These are phyloP conservation scores for Combretum micranthum DNA, from an alignment of 345 rosid genomes.

Conservation along the genomic window DNA sequence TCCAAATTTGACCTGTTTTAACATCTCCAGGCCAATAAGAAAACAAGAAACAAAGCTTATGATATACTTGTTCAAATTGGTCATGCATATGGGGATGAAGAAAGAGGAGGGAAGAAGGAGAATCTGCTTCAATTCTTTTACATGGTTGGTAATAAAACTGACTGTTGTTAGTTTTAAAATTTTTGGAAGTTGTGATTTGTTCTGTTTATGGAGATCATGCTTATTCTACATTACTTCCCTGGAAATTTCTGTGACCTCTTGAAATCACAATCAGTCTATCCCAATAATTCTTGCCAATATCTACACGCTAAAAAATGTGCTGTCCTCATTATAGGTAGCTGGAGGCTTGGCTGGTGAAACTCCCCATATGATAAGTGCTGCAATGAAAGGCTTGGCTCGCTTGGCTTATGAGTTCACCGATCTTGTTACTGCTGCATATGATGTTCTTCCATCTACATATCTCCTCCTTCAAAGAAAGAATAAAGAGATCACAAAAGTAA, in stretches of 20 bases:
- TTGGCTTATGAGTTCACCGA: conserved; percentile 91
- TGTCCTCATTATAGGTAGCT: conserved; percentile 48
- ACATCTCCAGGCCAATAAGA: conserved; percentile 66
- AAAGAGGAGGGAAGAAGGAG: conserved; percentile 71
- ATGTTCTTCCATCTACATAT: conserved; percentile 81
- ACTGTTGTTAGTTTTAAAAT: neutral
- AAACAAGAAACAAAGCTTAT: conserved; percentile 90
- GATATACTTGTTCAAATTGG: conserved; percentile 93
- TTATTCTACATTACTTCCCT: too few relatives aligned
- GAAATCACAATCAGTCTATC: too few relatives aligned
- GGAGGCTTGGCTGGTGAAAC: conserved; percentile 89
- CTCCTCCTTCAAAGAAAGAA: conserved; percentile 83
- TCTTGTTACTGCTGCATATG: conserved; percentile 69
- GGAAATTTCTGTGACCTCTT: too few relatives aligned
- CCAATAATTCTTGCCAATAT: too few relatives aligned
- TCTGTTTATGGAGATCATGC: too few relatives aligned
- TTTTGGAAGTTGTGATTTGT: too few relatives aligned
- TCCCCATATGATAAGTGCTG: conserved; percentile 98
- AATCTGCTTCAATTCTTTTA: conserved; percentile 64
- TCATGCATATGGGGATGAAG: conserved; percentile 85
- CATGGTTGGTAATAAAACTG: conserved; percentile 40
- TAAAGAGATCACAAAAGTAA: conserved; percentile 78
- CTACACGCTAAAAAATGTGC: too few relatives aligned
- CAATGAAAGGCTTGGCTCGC: conserved; percentile 90
- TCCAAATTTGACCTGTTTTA: conserved; percentile 4